Percentiles rank a stretch among this genome's conserved stretches.
Evolutionary conservation across 169 alveolate species (phyloP).

Genomic region (Plasmodium malariae): DNA sequence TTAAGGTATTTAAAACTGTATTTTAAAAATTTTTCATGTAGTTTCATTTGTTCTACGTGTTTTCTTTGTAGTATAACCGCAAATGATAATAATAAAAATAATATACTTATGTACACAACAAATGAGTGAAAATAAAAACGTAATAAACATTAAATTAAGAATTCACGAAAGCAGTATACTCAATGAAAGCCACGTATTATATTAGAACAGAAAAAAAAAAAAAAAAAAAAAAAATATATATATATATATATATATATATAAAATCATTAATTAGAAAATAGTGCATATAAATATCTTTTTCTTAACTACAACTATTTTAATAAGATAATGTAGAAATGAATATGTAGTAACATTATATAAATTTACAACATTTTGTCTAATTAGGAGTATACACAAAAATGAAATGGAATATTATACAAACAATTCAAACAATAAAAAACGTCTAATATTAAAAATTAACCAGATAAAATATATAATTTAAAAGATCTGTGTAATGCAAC

Average conservation of each 20-base stretch:
- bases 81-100: too few species aligned
- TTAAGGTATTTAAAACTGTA: not conserved
- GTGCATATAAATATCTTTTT: not conserved
- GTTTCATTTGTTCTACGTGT: not conserved
- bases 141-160: too few species aligned
- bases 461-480: not conserved
- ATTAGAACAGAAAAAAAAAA: not conserved
- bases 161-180: too few species aligned
- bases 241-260: not conserved
- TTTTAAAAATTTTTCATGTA: too few species aligned
- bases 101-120: not conserved
- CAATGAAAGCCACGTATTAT: not conserved
- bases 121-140: not conserved
- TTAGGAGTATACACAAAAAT: slow-evolving; percentile 17
- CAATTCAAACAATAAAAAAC: not conserved
- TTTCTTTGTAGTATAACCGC: too few species aligned
- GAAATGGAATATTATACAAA: not conserved
- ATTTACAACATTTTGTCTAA: slow-evolving; percentile 14
- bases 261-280: not conserved
- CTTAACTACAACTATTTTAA: not conserved
- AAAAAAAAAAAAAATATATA: slow-evolving; percentile 7
- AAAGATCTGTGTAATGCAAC: not conserved
- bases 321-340: not conserved
- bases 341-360: not conserved
- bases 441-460: not conserved